phyloP scores from a whole-genome alignment of 129 eudicot genomes.

The Calendula officinalis region DNA sequence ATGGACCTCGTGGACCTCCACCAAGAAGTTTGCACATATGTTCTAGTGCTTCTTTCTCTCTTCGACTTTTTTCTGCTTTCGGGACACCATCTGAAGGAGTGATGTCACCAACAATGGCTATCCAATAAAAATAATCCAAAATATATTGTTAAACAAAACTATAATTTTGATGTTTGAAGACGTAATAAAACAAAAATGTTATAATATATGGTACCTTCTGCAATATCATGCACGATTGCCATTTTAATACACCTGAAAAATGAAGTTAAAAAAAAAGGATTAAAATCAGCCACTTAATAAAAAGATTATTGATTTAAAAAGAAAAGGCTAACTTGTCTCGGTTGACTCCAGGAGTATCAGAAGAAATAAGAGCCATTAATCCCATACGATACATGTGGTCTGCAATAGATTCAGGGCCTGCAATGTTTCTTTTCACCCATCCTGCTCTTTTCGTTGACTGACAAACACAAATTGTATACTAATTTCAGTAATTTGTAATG shows the following conservation, averaged over 20 bases:
- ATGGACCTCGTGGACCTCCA: constrained; percentile 80
- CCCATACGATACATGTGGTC: constrained; percentile 99
- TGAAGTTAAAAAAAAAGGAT: not conserved
- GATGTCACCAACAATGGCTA: constrained; percentile 98
- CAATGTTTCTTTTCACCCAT: constrained; percentile 74
- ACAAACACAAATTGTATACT: not conserved
- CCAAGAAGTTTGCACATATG: constrained; percentile 90
- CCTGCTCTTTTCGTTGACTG: constrained; percentile 97
- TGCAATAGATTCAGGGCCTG: constrained; percentile 85
- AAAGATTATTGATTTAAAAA: not conserved
- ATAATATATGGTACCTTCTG: constrained; percentile 59
- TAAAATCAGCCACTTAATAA: not conserved
- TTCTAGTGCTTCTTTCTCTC: constrained; percentile 88
- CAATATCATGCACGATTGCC: constrained; percentile 97
- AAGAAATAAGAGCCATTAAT: constrained; percentile 78
- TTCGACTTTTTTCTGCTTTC: constrained; percentile 79
- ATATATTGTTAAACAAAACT: not conserved
- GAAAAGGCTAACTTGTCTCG: constrained; percentile 65
- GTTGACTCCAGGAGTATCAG: constrained; percentile 83
- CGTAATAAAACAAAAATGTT: not conserved
- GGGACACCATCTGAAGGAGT: constrained; percentile 91
- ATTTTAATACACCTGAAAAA: constrained; percentile 81
- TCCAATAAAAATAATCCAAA: constrained; percentile 13
- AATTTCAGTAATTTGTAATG: too few species aligned
- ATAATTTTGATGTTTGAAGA: not conserved